phyloP scores from a whole-genome alignment of 2,329 filamentous ascomycete species.

The Penicillium brevicompactum region DNA sequence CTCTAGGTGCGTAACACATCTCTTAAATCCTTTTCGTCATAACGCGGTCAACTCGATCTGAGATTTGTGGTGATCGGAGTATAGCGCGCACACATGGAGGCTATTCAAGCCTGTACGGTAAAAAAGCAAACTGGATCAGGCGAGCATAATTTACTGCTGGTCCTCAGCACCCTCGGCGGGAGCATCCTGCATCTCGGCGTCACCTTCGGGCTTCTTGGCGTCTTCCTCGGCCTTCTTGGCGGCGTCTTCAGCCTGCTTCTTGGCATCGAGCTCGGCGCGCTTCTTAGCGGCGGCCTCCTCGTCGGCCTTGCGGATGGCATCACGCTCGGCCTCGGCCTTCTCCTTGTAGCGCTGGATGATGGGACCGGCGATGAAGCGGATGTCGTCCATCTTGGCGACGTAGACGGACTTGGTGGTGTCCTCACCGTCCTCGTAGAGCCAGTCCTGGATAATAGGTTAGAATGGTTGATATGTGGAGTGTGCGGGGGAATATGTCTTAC shows the following conservation, averaged over 20 bases:
- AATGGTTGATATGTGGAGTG: constrained; percentile 17
- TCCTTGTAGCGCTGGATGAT: constrained; percentile 95
- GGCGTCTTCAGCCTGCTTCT: constrained; percentile 74
- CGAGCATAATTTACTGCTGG: constrained; percentile 38
- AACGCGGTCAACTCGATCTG: constrained; percentile 12
- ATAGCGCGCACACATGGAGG: neutral
- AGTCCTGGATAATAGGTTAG: constrained; percentile 65
- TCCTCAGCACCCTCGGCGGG: constrained; percentile 44
- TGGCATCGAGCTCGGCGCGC: constrained; percentile 69
- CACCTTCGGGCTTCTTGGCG: constrained; percentile 44
- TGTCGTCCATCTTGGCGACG: constrained; percentile 92
- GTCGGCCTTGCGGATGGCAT: constrained; percentile 66
- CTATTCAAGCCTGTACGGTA: neutral
- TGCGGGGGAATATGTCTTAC: constrained; percentile 56
- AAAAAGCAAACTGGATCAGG: constrained; percentile 9
- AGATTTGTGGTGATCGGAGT: neutral
- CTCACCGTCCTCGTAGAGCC: constrained; percentile 96
- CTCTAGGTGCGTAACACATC: constrained; percentile 28
- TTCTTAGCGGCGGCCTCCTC: constrained; percentile 67
- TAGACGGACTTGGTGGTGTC: constrained; percentile 94
- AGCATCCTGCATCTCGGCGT: constrained; percentile 64
- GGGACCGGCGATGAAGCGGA: constrained; percentile 84
- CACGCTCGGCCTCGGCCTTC: constrained; percentile 84
- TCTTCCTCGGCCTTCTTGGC: constrained; percentile 55
- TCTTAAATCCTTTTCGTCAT: constrained; percentile 29